Evolutionary conservation across 2,329 filamentous ascomycete genomes (phyloP).

Genomic region (Pyrenophora graminea): DNA sequence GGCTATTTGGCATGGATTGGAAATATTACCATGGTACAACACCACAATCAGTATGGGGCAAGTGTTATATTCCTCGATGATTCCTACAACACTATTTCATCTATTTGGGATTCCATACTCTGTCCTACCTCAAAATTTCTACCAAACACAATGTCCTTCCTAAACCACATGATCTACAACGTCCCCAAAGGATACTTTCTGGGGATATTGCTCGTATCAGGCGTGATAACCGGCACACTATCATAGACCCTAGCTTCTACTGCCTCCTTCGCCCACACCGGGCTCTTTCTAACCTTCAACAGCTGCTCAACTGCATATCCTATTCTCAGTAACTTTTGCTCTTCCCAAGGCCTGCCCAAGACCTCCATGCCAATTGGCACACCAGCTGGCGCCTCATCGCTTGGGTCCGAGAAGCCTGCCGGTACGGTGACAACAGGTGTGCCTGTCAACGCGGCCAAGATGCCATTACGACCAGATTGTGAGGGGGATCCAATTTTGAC

Average conservation of each 20-base stretch:
- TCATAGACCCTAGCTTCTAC: constrained; percentile 49
- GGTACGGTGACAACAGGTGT: constrained; percentile 60
- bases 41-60: too few species aligned
- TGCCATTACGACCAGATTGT: constrained; percentile 64
- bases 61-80: too few species aligned
- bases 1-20: too few species aligned
- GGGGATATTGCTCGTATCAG: constrained; percentile 50
- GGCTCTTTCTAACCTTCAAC: constrained; percentile 53
- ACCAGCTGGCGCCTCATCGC: constrained; percentile 57
- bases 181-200: constrained; percentile 55
- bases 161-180: constrained; percentile 20
- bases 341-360: constrained; percentile 60
- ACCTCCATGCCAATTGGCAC: constrained; percentile 70
- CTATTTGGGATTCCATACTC: too few species aligned
- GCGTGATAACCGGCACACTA: constrained; percentile 52
- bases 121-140: too few species aligned
- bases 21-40: too few species aligned
- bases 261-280: constrained; percentile 50
- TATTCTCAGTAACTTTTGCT: constrained; percentile 58
- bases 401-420: constrained; percentile 57
- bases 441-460: constrained; percentile 59
- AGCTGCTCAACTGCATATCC: constrained; percentile 57
- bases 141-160: too few species aligned
- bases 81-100: too few species aligned
- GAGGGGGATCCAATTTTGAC: constrained; percentile 61